Base-by-base conservation (phyloP, 2,329 filamentous ascomycete genomes). In the Diplodia sapinea region DNA sequence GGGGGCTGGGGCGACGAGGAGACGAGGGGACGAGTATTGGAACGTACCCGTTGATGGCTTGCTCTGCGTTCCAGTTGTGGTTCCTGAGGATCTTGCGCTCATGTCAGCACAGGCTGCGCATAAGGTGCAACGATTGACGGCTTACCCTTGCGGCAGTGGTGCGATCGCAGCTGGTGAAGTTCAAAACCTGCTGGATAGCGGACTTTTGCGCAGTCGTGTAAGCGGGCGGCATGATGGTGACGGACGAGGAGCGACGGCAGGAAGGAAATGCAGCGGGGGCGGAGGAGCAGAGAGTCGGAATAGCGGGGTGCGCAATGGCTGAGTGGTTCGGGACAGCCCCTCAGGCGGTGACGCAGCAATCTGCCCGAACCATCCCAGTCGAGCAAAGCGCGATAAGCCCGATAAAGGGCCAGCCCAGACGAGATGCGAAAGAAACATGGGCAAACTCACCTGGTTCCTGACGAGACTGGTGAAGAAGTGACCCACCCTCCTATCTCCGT, bases 41-140 rank as follows among this genome's bases (percentile, higher is more conserved):
- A 38, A 82, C 81, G 76, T 79, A 84, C 82, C 76, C 74, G 71
- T 84, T 83, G 31, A 83, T 77, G 38, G 82, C 82, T 17, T 72
- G 73, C 49, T 80, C 73, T 29, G 78, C 71, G 70, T 83, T 81
- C 82, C 82, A 85, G 61, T 76, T 78, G 68, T 80, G 74, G 69
- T 76, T 77, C 72, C 82, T 83, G 54, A 84, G 76, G 66, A 80
- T 66, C 73, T 82, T 71, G 31, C 55, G 38, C 50, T 43, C 52
- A 59, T 56, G 54, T 64, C 54, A 69, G 66, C 66, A 47, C 54
- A 20, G 38, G 51, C 38, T 33, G 29, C 47, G 59, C 40, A 20
- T 63, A 43, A 38, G 20, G 29, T 38, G 51, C 31, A 51, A 62
- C 40, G 23, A 17, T 17, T 54, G 43, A 33, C 49, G 15, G 75